phyloP scores from a whole-genome alignment of 306 rosid species.

The Astragalus membranaceus region DNA sequence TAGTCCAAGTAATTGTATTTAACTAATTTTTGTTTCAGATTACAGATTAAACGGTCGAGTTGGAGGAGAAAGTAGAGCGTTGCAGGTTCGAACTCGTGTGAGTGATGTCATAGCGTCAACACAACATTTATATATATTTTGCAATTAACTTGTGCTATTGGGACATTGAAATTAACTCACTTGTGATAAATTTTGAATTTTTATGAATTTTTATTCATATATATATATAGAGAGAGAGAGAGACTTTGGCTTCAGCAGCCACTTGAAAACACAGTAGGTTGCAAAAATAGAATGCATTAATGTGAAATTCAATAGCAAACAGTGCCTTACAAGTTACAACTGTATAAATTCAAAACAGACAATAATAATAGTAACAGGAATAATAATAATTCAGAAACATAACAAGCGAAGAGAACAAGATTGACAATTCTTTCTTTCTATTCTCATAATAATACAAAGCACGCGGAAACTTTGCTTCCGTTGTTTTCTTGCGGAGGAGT shows the following conservation, averaged over 20 bases:
- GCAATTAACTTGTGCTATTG: too few species aligned
- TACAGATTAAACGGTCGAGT: too few species aligned
- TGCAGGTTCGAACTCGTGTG: too few species aligned
- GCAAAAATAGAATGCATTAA: slow-evolving; percentile 20
- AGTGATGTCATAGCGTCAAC: too few species aligned
- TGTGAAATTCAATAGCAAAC: not conserved
- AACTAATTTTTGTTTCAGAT: too few species aligned
- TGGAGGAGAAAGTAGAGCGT: too few species aligned
- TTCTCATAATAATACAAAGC: not conserved
- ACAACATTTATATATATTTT: too few species aligned
- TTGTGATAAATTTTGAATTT: too few species aligned
- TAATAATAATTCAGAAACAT: not conserved
- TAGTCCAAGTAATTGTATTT: too few species aligned
- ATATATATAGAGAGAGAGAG: too few species aligned
- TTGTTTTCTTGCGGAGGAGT: not conserved
- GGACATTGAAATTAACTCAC: too few species aligned
- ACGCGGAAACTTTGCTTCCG: slow-evolving; percentile 31
- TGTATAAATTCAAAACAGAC: not conserved
- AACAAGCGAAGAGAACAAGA: not conserved
- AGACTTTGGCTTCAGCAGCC: not conserved
- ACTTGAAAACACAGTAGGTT: slow-evolving; percentile 11
- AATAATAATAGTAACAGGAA: not conserved
- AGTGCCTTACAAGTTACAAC: slow-evolving; percentile 15
- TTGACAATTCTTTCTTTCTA: not conserved
- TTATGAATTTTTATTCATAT: too few species aligned